These are phyloP conservation scores for Seiridium unicorne DNA, from an alignment of 2,329 filamentous ascomycete genomes.

Conservation along the genomic window DNA sequence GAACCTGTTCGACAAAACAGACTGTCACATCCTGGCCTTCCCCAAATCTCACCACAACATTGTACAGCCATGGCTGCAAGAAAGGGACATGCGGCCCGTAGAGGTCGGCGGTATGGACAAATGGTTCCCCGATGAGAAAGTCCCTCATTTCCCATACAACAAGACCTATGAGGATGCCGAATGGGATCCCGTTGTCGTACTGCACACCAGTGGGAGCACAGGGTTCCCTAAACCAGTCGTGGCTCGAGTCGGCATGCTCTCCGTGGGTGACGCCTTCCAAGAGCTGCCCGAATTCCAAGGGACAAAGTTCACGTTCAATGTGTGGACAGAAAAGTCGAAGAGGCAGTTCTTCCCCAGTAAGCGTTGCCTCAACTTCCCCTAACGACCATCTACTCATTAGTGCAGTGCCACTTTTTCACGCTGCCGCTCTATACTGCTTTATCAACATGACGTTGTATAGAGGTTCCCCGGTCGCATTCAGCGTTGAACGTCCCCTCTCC, in stretches of 20 bases:
- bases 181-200: conserved; percentile 37
- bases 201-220: conserved; percentile 47
- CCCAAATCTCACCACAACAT: conserved; percentile 24
- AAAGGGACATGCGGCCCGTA: conserved; percentile 36
- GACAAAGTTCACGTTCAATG: background rate
- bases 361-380: background rate
- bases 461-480: conserved; percentile 23
- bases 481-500: conserved; percentile 32
- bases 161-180: conserved; percentile 39
- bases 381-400: conserved; percentile 8
- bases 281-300: conserved; percentile 16
- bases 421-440: conserved; percentile 28
- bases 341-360: conserved; percentile 4
- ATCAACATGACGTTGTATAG: conserved; percentile 27
- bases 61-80: conserved; percentile 35
- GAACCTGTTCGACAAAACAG: conserved; percentile 40
- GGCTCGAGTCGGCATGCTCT: conserved; percentile 31
- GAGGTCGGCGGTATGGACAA: conserved; percentile 28
- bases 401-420: conserved; percentile 38
- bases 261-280: conserved; percentile 27
- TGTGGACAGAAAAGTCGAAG: background rate
- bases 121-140: conserved; percentile 34
- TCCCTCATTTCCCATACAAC: conserved; percentile 34
- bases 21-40: conserved; percentile 38
- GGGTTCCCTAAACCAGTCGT: conserved; percentile 46